A percentile compares a stretch with the other conserved stretches of the same genome.
phyloP scores from a whole-genome alignment of 2,329 filamentous ascomycete genomes.

The Aplosporella prunicola region DNA sequence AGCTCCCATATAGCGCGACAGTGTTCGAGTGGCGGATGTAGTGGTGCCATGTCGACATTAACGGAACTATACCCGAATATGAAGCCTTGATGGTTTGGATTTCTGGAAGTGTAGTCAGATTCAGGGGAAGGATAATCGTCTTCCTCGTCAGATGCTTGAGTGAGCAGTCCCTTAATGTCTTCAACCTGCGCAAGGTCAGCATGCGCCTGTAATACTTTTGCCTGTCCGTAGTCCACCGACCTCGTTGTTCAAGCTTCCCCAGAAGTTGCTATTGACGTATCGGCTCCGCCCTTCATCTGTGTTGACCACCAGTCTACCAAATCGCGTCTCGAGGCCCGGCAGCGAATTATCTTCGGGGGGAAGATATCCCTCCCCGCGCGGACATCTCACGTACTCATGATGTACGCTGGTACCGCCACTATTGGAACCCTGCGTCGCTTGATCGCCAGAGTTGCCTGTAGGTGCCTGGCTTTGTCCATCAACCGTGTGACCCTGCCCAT shows the following conservation, averaged over 20 bases:
- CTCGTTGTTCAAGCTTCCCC: slow-evolving; percentile 67
- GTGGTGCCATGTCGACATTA: slow-evolving; percentile 54
- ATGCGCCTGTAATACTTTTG: not conserved
- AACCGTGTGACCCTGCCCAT: slow-evolving; percentile 27
- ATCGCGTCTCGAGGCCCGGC: slow-evolving; percentile 41
- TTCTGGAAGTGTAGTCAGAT: slow-evolving; percentile 20
- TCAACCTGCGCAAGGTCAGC: slow-evolving; percentile 38
- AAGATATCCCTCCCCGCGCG: too few relatives aligned
- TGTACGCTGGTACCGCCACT: too few relatives aligned
- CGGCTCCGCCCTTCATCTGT: slow-evolving; percentile 60
- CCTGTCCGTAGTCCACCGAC: slow-evolving; percentile 26
- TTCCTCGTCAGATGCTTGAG: slow-evolving; percentile 53
- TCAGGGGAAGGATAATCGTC: slow-evolving; percentile 39
- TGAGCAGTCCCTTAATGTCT: slow-evolving; percentile 53
- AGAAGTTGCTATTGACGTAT: slow-evolving; percentile 70
- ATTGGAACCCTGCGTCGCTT: too few relatives aligned
- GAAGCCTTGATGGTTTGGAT: slow-evolving; percentile 59
- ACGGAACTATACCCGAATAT: slow-evolving; percentile 63
- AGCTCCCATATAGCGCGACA: slow-evolving; percentile 60
- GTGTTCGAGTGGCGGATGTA: slow-evolving; percentile 58
- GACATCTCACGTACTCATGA: too few relatives aligned
- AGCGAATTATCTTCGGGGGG: slow-evolving; percentile 20
- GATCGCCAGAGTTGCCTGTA: too few relatives aligned
- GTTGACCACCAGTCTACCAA: slow-evolving; percentile 60
- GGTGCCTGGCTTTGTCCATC: too few relatives aligned